Conservation (phyloP, 2,329 filamentous ascomycete genomes). For the Nothophoma quercina region DNA sequence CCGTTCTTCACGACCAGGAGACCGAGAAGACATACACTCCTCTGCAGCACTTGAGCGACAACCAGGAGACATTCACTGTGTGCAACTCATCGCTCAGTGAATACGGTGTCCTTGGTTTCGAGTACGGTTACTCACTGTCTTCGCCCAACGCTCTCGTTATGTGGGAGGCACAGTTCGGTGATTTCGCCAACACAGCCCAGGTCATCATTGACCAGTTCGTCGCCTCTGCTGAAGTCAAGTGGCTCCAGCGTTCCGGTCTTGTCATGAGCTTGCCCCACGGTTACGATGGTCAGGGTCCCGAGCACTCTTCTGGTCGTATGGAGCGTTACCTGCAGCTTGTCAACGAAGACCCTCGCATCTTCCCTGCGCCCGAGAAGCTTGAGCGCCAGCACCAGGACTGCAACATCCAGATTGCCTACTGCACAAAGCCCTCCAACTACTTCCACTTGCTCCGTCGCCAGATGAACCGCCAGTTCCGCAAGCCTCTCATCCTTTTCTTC, state of each 20-base stretch:
- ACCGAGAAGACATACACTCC: constrained; percentile 92
- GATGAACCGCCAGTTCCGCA: constrained; percentile 99
- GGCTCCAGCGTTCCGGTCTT: constrained; percentile 96
- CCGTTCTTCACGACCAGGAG: constrained; percentile 97
- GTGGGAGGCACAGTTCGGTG: constrained; percentile 99
- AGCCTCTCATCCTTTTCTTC: constrained; percentile 98
- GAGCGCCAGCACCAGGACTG: constrained; percentile 98
- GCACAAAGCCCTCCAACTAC: constrained; percentile 93
- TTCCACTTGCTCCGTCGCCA: constrained; percentile 97
- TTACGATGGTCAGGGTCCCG: constrained; percentile 96
- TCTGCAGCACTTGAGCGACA: constrained; percentile 84
- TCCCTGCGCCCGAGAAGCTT: constrained; percentile 86
- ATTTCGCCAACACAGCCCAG: constrained; percentile 99
- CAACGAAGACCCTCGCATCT: constrained; percentile 95
- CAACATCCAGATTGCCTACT: constrained; percentile 98
- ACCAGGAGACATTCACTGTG: constrained; percentile 96
- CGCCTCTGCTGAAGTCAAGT: constrained; percentile 96
- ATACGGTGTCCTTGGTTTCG: constrained; percentile 84
- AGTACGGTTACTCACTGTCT: constrained; percentile 97
- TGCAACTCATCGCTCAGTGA: constrained; percentile 90
- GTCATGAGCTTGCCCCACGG: constrained; percentile 97
- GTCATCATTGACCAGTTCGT: constrained; percentile 99
- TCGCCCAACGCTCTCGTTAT: constrained; percentile 97
- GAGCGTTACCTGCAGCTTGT: constrained; percentile 97
- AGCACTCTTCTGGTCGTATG: constrained; percentile 96